Base-by-base conservation (phyloP, 1,139 yeast genomes). In the Blastobotrys elegans region DNA sequence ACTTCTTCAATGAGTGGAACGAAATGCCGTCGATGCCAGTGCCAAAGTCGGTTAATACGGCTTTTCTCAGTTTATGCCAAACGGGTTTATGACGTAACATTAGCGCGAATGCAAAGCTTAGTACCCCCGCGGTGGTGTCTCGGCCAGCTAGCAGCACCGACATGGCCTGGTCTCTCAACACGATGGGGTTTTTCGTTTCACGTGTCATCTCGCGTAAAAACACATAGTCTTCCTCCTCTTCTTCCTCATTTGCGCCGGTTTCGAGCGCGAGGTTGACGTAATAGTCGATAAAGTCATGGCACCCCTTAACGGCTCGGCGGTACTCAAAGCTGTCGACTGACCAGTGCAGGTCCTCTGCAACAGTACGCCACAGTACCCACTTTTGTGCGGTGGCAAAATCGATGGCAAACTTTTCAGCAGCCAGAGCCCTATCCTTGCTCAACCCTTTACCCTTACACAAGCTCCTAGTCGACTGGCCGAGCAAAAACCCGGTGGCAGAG, bases 401-500 rank as follows among this genome's bases (percentile, higher is more conserved):
- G 1, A 63, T 62, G 34, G 75, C 73, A 56, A 76, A 76, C 10
- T 63, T 64, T 21, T 58, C 55, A 11, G 44, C 38, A 10, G 44
- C 48, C 1, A 16, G 10, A 13, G 26, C 40, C 31, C 32, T 13
- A 37, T 41, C 32, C 48, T 41, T 44, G 40, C 43, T 37, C 48
- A 53, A 31, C 7, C 43, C 34, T 3, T n/a, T 16, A 4, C 47
- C 44, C 7, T 24, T 22, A 33, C 62, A 59, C 47, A 76, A 68
- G 16, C 73, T 64, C 46, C 69, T 68, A 11, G 74, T 75, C 10
- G 78, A 71, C 57, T 74, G 77, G 13, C 84, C 84, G 63, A 79
- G 78, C 55, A 79, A 67, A 56, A 77, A 77, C 61, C 79, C 82
- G 14, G 82, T 74, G 3, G 83, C 76, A 21, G 80, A 72, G 58